A percentile compares a stretch with the other conserved stretches of the same genome.
phyloP scores from a whole-genome alignment of 495 filamentous ascomycete genomes.

The Aspergillus conjunctus region DNA sequence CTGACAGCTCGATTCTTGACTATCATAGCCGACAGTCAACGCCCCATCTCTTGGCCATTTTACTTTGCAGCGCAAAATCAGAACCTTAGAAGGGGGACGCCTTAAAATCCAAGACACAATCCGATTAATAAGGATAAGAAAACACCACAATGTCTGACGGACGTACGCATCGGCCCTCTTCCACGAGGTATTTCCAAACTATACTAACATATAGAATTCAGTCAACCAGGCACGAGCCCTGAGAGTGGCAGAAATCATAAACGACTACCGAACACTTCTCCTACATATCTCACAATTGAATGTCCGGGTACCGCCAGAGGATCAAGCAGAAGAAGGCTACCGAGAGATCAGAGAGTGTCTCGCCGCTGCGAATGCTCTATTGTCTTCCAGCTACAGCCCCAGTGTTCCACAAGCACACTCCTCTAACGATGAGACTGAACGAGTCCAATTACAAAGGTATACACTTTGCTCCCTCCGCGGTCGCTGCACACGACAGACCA shows the following conservation, averaged over 20 bases:
- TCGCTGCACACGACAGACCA: background rate
- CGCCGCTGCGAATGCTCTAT: constrained; percentile 71
- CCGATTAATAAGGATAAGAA: background rate
- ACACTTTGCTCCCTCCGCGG: constrained; percentile 22
- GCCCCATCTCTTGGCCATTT: background rate
- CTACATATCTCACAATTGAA: constrained; percentile 74
- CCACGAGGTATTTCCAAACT: background rate
- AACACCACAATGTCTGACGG: constrained; percentile 59
- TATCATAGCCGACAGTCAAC: no score
- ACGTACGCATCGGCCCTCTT: constrained; percentile 45
- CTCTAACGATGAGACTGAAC: constrained; percentile 68
- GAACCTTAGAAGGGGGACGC: background rate
- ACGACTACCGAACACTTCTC: constrained; percentile 82
- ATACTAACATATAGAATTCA: constrained; percentile 33
- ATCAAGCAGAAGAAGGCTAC: constrained; percentile 80
- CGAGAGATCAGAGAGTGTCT: constrained; percentile 73
- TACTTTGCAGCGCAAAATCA: background rate
- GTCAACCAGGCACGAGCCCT: constrained; percentile 83
- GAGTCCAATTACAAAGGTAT: constrained; percentile 75
- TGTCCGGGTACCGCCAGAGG: constrained; percentile 57
- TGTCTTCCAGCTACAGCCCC: constrained; percentile 68
- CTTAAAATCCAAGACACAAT: background rate
- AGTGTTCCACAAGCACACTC: constrained; percentile 49
- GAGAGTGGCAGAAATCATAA: constrained; percentile 80
- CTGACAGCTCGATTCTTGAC: background rate